Evolutionary conservation across 2,329 filamentous ascomycete species (phyloP).

Genomic region (Scytalidium sp.): DNA sequence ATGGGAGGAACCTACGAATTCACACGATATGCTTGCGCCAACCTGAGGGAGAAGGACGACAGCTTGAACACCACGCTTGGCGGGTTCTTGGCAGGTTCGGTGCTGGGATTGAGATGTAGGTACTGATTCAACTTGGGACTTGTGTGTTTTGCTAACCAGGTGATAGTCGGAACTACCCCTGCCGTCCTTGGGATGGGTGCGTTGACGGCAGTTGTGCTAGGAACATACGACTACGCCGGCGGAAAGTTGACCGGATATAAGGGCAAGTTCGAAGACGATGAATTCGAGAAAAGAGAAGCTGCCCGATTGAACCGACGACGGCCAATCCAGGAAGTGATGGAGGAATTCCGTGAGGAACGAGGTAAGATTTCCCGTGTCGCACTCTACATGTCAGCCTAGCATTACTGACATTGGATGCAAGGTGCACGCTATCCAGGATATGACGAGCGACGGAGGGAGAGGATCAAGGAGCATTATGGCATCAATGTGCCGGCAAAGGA

Average conservation of each 20-base stretch:
- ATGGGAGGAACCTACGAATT: slow-evolving; percentile 69
- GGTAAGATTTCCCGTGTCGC: slow-evolving; percentile 43
- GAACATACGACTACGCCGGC: slow-evolving; percentile 61
- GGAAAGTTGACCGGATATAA: slow-evolving; percentile 51
- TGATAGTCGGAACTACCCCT: slow-evolving; percentile 56
- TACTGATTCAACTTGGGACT: slow-evolving; percentile 6
- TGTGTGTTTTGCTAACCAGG: slow-evolving; percentile 13
- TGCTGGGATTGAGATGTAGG: slow-evolving; percentile 60
- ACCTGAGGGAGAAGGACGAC: slow-evolving; percentile 68
- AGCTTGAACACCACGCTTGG: slow-evolving; percentile 61
- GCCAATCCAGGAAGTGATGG: slow-evolving; percentile 63
- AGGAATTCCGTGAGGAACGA: slow-evolving; percentile 67
- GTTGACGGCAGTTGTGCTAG: slow-evolving; percentile 51
- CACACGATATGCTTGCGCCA: slow-evolving; percentile 61
- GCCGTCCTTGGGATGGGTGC: slow-evolving; percentile 63
- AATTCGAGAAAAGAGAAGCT: slow-evolving; percentile 61
- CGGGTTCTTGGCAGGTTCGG: slow-evolving; percentile 61
- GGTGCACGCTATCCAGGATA: slow-evolving; percentile 67
- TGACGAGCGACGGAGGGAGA: slow-evolving; percentile 62
- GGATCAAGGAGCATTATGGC: slow-evolving; percentile 67
- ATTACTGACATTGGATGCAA: slow-evolving; percentile 29
- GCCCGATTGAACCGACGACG: slow-evolving; percentile 59
- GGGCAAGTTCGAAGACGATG: slow-evolving; percentile 51
- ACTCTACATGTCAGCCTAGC: neutral
- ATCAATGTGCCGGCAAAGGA: slow-evolving; percentile 52